phyloP scores from a whole-genome alignment of 2,329 filamentous ascomycete genomes.

The Scytalidium lignicola region DNA sequence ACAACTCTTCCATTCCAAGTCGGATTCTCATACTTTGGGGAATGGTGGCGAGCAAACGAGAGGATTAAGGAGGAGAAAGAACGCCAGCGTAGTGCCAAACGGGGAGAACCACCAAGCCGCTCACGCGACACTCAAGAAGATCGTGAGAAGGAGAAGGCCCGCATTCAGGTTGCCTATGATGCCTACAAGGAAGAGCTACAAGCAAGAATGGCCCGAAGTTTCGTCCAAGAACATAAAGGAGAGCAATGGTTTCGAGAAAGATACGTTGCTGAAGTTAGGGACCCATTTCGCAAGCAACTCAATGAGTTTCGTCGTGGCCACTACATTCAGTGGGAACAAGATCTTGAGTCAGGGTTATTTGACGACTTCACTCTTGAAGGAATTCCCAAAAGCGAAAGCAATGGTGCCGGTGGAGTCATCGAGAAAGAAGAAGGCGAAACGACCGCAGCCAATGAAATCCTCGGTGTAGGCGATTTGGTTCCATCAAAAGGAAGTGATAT shows the following conservation, averaged over 20 bases:
- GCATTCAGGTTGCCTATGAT: constrained; percentile 68
- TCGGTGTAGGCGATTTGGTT: constrained; percentile 86
- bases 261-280: constrained; percentile 79
- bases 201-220: constrained; percentile 77
- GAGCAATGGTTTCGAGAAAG: constrained; percentile 98
- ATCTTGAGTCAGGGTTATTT: constrained; percentile 78
- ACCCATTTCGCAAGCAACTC: constrained; percentile 68
- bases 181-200: constrained; percentile 64
- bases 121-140: constrained; percentile 66
- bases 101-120: constrained; percentile 59
- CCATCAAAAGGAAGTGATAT: constrained; percentile 80
- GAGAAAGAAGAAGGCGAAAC: constrained; percentile 97
- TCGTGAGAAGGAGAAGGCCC: constrained; percentile 71
- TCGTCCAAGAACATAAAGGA: constrained; percentile 86
- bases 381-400: constrained; percentile 87
- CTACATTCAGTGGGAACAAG: constrained; percentile 84
- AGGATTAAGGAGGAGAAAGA: constrained; percentile 80
- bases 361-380: constrained; percentile 94
- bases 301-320: constrained; percentile 73
- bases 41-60: constrained; percentile 82
- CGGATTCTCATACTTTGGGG: constrained; percentile 79
- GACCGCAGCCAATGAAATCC: constrained; percentile 82
- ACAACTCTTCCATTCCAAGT: constrained; percentile 72
- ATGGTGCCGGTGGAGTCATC: constrained; percentile 75
- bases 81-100: constrained; percentile 61